Evolutionary conservation across 2,329 filamentous ascomycete species (phyloP).

Genomic region (Monilinia fructicola): DNA sequence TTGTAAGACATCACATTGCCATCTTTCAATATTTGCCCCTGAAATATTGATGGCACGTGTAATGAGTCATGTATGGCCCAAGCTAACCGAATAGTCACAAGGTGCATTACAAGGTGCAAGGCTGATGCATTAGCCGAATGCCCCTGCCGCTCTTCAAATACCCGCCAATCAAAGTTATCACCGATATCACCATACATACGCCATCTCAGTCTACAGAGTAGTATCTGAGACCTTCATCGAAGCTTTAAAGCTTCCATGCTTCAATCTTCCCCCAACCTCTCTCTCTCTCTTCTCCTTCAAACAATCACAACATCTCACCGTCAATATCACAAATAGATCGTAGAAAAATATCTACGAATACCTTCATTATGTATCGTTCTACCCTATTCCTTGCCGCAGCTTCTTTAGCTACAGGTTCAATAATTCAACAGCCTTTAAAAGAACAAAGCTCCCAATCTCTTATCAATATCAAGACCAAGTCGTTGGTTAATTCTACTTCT

Average conservation of each 20-base stretch:
- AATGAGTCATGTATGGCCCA: neutral
- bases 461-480: conserved; percentile 28
- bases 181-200: conserved; percentile 13
- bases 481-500: conserved; percentile 50
- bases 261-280: conserved; percentile 17
- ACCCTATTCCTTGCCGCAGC: conserved; percentile 19
- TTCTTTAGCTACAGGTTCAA: conserved; percentile 26
- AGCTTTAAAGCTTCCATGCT: conserved; percentile 1
- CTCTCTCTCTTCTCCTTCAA: neutral
- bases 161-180: neutral
- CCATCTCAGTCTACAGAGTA: neutral
- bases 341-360: neutral
- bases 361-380: conserved; percentile 20
- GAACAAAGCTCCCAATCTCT: conserved; percentile 30
- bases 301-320: neutral
- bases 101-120: neutral
- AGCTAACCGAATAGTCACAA: too few relatives aligned
- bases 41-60: conserved; percentile 1
- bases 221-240: neutral
- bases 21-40: too few relatives aligned
- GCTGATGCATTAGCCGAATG: neutral
- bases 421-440: conserved; percentile 30
- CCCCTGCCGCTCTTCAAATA: neutral
- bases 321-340: conserved; percentile 2
- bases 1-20: too few relatives aligned